phyloP scores from a whole-genome alignment of 768 basidiomycete species.

The Tylopilus sp. region DNA sequence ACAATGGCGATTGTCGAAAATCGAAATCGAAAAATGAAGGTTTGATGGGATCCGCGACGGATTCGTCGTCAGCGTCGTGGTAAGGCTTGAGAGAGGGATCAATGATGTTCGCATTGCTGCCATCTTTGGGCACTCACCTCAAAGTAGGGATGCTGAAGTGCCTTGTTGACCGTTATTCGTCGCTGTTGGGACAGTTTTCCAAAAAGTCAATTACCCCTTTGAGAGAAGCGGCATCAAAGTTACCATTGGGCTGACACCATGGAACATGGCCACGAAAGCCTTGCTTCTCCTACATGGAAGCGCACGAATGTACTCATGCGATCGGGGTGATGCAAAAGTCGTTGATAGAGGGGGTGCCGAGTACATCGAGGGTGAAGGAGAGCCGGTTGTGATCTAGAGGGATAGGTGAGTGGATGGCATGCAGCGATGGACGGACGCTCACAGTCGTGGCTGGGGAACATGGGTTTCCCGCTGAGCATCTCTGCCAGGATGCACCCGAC shows the following conservation, averaged over 20 bases:
- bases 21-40: constrained; percentile 85
- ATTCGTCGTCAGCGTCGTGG: constrained; percentile 88
- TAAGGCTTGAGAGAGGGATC: constrained; percentile 52
- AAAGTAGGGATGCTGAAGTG: constrained; percentile 86
- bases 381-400: constrained; percentile 82
- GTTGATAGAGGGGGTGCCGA: constrained; percentile 87
- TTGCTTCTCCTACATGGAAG: constrained; percentile 83
- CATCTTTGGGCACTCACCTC: constrained; percentile 43
- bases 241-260: constrained; percentile 67
- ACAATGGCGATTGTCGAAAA: constrained; percentile 57
- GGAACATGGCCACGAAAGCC: constrained; percentile 66
- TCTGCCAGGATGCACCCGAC: constrained; percentile 87
- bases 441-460: constrained; percentile 97
- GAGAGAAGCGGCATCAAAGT: neutral
- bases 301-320: constrained; percentile 85
- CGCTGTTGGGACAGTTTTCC: constrained; percentile 75
- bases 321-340: constrained; percentile 85
- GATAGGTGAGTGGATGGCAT: neutral
- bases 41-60: constrained; percentile 69
- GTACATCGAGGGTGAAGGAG: constrained; percentile 88
- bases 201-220: constrained; percentile 69
- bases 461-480: constrained; percentile 86
- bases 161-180: constrained; percentile 84
- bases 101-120: too few species aligned
- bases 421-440: constrained; percentile 1